Evolutionary conservation across 2,329 filamentous ascomycete species (phyloP).

Genomic region (Ceratocystiopsis sp.): DNA sequence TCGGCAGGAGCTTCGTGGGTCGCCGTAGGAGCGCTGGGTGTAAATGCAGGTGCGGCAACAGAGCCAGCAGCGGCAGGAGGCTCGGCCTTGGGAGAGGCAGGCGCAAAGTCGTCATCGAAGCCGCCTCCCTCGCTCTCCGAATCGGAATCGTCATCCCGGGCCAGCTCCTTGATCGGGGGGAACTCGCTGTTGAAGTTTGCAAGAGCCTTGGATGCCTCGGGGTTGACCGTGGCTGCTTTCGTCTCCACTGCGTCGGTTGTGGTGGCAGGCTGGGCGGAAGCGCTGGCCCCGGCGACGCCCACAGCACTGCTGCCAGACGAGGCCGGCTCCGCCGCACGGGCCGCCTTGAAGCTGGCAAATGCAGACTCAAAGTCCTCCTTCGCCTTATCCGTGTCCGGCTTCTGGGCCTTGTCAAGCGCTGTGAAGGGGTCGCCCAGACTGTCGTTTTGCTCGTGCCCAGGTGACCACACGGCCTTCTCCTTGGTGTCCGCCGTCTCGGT

Average conservation of each 20-base stretch:
- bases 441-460: constrained; percentile 10
- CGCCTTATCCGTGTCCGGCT: constrained; percentile 27
- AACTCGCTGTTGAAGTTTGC: constrained; percentile 60
- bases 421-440: constrained; percentile 32
- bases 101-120: constrained; percentile 89
- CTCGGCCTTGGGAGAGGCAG: constrained; percentile 30
- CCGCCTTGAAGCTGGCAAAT: constrained; percentile 55
- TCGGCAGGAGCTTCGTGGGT: too few species aligned
- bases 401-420: constrained; percentile 24
- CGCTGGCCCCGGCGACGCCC: neutral
- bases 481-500: neutral
- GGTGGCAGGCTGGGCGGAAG: too few species aligned
- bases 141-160: constrained; percentile 70
- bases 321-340: constrained; percentile 3
- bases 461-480: constrained; percentile 4
- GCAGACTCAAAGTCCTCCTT: constrained; percentile 77
- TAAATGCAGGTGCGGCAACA: neutral
- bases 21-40: constrained; percentile 1
- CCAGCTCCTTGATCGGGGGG: constrained; percentile 79
- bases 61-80: constrained; percentile 5
- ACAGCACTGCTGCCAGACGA: neutral
- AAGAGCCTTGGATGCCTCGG: constrained; percentile 23
- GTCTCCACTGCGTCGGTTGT: constrained; percentile 11
- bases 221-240: constrained; percentile 15
- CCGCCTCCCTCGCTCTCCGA: constrained; percentile 54